phyloP scores from a whole-genome alignment of 1,284 basidiomycete genomes.

The Puccinia novopanici region DNA sequence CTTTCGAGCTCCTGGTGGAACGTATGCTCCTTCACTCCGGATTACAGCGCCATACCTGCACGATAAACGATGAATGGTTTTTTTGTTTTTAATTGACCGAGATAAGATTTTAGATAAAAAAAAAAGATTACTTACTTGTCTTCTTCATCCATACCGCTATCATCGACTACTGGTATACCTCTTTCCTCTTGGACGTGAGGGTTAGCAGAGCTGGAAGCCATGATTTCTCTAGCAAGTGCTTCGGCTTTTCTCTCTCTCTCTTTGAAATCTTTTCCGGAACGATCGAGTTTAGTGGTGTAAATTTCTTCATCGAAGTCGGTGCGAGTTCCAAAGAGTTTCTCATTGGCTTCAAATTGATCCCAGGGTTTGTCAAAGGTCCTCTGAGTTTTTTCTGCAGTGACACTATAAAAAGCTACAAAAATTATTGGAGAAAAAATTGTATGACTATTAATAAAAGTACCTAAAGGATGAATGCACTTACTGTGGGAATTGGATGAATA shows the following conservation, averaged over 20 bases:
- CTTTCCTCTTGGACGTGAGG: slow-evolving; percentile 89
- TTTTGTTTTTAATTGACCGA: too few relatives aligned
- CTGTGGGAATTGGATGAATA: too few relatives aligned
- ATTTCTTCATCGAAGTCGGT: slow-evolving; percentile 89
- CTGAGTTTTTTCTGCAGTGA: too few relatives aligned
- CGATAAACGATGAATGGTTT: background rate
- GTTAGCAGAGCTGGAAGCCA: slow-evolving; percentile 67
- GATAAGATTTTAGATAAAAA: slow-evolving; percentile 32
- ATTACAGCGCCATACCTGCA: slow-evolving; percentile 86
- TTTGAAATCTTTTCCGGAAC: slow-evolving; percentile 78
- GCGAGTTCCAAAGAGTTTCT: slow-evolving; percentile 86
- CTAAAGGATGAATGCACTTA: background rate
- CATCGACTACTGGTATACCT: slow-evolving; percentile 67
- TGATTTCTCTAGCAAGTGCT: slow-evolving; percentile 85
- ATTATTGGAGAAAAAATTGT: too few relatives aligned
- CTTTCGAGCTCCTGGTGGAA: slow-evolving; percentile 80
- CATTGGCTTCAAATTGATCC: slow-evolving; percentile 97
- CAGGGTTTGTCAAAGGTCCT: slow-evolving; percentile 63
- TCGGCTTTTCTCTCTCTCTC: slow-evolving; percentile 85
- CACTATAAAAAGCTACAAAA: too few relatives aligned
- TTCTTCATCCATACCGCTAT: slow-evolving; percentile 78
- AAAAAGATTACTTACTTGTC: slow-evolving; percentile 69
- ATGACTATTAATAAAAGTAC: too few relatives aligned
- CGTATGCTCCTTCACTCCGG: slow-evolving; percentile 82
- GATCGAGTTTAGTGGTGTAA: slow-evolving; percentile 93